Evolutionary conservation across 2,329 filamentous ascomycete species (phyloP).

Genomic region (Talaromyces sp.): DNA sequence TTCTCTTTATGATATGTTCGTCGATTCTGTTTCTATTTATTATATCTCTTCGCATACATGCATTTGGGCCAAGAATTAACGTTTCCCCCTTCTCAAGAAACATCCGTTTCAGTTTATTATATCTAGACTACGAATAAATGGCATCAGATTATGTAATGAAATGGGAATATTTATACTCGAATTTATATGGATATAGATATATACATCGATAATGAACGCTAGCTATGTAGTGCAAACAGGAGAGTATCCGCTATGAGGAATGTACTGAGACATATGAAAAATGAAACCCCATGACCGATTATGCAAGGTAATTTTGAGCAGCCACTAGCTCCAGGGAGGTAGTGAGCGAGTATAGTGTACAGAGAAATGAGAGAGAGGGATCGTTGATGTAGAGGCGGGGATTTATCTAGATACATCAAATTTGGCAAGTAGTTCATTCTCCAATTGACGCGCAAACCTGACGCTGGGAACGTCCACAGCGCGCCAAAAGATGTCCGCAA

Average conservation of each 20-base stretch:
- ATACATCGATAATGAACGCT: not conserved
- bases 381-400: not conserved
- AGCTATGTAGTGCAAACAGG: not conserved
- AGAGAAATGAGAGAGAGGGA: not conserved
- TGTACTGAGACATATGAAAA: not conserved
- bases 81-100: not conserved
- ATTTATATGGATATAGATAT: not conserved
- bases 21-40: not conserved
- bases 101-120: not conserved
- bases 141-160: not conserved
- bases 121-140: not conserved
- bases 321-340: no score
- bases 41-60: not conserved
- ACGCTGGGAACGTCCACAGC: slow-evolving; percentile 52
- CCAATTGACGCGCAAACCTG: slow-evolving; percentile 50
- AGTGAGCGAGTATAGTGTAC: not conserved
- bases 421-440: slow-evolving; percentile 31
- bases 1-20: not conserved
- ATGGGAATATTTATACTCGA: not conserved
- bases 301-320: not conserved
- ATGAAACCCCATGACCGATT: not conserved
- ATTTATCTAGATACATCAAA: not conserved
- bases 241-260: not conserved
- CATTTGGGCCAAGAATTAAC: not conserved
- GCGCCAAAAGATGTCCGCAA: slow-evolving; percentile 59